Evolutionary conservation across 352 stramenopile genomes (phyloP), one percentile per base, ranked within the genome.

Genomic region (Pythium graminicola): DNA sequence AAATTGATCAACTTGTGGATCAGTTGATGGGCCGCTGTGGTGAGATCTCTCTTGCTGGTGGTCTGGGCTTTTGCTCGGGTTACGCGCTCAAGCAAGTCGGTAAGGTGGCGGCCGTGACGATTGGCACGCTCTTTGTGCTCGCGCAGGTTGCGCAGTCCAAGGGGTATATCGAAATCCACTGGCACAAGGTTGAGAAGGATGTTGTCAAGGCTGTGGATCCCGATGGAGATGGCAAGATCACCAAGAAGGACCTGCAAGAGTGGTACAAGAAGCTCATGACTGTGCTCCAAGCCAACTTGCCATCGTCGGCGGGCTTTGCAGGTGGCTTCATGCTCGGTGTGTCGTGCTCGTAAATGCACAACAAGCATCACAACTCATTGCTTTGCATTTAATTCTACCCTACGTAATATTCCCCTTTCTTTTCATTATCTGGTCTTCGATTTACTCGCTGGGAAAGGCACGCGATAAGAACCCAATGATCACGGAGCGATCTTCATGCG

Each of bases 81-180:
- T 90, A 89, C 55, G 84, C 85, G 31, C 64, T 94, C 17, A 90
- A 91, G 64, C 70, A 89, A 52, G 71, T 88, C 35, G 85, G 84
- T 54, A 92, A 93, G 63, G 58, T 78, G 8, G 81, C 84, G 26
- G 82, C 78, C 1, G 27, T 89, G n/a, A 71, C 75, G 6, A 74
- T 95, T 45, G 85, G 85, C 45, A 67, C 71, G 16, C 49, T 91
- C 26, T 95, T 95, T 67, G 48, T 93, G 43, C 60, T 89, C 19
- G 78, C 73, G 32, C 81, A 91, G 64, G 60, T 77, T n/a, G 79
- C 86, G 14, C 70, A 75, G 42, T 89, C 82, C 29, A 80, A 89
- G 42, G 85, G 85, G 32, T 95, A 95, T 76, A 86, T 95, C 54
- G 66, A 93, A 52, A 90, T 95, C 53, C 85, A 95, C 61, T 95